Base-by-base conservation (phyloP, 768 basidiomycete species). In the Coprinellus aureogranulatus region DNA sequence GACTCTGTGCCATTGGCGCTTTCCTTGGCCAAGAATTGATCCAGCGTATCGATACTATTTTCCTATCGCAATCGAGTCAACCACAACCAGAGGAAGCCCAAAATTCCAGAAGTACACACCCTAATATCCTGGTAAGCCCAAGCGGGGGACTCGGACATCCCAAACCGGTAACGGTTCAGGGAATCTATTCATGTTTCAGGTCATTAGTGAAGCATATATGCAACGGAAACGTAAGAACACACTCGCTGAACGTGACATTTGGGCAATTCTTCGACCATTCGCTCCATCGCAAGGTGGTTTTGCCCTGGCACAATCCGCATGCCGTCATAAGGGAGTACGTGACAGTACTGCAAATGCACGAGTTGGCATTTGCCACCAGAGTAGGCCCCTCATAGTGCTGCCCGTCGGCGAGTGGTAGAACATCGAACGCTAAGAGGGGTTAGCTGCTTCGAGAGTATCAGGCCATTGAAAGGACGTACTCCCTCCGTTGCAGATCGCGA, bases 111-210 rank as follows among this genome's bases (percentile, higher is more conserved):
- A n/a, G n/a, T 22, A 9, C 59, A 45, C 64, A 79, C 78, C 63
- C 73, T 67, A 22, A 87, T 79, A 55, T 84, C 78, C 31, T 81
- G 69, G 59, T 80, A 88, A 12, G 86, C 86, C 86, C 86, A 88
- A 11, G 77, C 77, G 9, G 85, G n/a, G 86, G 20, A 88, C 75
- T 11, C 73, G 69, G 1, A 81, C 74, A 9, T 77, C 78, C 0
- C 63, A 58, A 2, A n/a, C n/a, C n/a, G 86, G 86, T 48, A 87
- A 68, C n/a, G 68, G 63, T 14, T 70, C 52, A 0, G 83, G 80
- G 59, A 72, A 86, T n/a, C 82, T 82, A 41, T 25, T n/a, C n/a
- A n/a, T n/a, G n/a, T n/a, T n/a, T n/a, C n/a, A n/a, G n/a, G n/a
- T n/a, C n/a, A n/a, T n/a, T n/a, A n/a, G n/a, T n/a, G n/a, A n/a